Evolutionary conservation across 441 rosid species (phyloP), one percentile per base, ranked within the genome.

Genomic region (Pelargonium citronellum): DNA sequence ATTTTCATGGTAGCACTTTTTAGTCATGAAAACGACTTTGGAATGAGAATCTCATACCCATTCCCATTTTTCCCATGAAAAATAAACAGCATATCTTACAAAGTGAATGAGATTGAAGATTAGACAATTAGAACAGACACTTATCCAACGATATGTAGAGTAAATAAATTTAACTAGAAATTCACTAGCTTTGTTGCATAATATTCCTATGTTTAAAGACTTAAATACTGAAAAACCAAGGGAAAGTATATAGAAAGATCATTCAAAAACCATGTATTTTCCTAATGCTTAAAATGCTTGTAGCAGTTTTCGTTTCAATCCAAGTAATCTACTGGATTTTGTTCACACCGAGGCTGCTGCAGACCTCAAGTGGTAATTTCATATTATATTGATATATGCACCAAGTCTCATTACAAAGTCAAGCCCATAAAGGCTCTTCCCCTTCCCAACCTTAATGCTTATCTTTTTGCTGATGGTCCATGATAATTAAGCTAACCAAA

Each of bases 221-320:
- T 55, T 55, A 55, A 55, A 55, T 17, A 55, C 62, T 55, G 20
- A 55, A 55, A 22, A 55, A 55, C 62, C 62, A 55, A 55, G 19
- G 8, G 22, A 55, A 16, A 55, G 24, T 19, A 16, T 8, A 55
- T 3, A 37, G 41, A 6, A 37, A 37, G 41, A 16, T 55, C 62
- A 16, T 55, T 7, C 24, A 55, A 55, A 55, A 55, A 55, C 19
- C 62, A 55, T 55, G 2, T 55, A 7, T 22, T 15, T 17, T 55
- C 61, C 5, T 22, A 16, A 55, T 55, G 19, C 20, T 17, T 53
- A 53, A 15, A 53, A 53, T 51, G 58, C 61, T 55, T 6, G 61
- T 13, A 16, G 62, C 17, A 55, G 22, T 24, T 55, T 55, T 55
- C 17, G 20, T 55, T 55, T 55, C 24, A 55, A 55, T 55, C 62